Conservation (phyloP, 2,329 filamentous ascomycete species). For the Madurella fahalii region DNA sequence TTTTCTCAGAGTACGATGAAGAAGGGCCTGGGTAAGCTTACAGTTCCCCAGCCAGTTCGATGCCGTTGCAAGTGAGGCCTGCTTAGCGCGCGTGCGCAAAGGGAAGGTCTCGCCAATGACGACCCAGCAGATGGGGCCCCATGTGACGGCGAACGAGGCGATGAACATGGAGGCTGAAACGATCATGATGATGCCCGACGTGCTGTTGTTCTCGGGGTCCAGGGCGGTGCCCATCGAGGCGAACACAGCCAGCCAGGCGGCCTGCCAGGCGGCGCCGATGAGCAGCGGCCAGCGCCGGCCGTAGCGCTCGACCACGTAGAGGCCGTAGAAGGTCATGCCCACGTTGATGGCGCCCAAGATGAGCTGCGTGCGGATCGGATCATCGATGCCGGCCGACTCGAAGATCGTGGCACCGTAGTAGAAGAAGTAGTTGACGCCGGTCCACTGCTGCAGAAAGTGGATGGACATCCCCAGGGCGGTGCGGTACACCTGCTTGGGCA, state of each 20-base stretch:
- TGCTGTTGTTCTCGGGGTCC: constrained; percentile 39
- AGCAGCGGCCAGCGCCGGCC: constrained; percentile 67
- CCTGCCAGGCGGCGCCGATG: constrained; percentile 64
- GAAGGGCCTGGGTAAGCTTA: constrained; percentile 5
- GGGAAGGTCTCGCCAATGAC: constrained; percentile 65
- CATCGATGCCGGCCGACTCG: constrained; percentile 58
- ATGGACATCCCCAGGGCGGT: constrained; percentile 59
- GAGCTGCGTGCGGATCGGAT: constrained; percentile 64
- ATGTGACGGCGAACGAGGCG: constrained; percentile 63
- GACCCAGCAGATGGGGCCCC: constrained; percentile 68
- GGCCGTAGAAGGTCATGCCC: constrained; percentile 59
- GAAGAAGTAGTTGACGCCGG: constrained; percentile 59
- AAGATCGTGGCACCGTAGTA: constrained; percentile 69
- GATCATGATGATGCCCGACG: constrained; percentile 64
- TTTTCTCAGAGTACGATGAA: too few relatives aligned
- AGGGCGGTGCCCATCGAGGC: constrained; percentile 49
- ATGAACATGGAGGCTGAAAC: constrained; percentile 73
- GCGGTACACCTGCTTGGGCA: constrained; percentile 56
- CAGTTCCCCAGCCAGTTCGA: constrained; percentile 58
- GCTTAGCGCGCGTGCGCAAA: constrained; percentile 50
- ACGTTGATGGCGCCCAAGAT: constrained; percentile 68
- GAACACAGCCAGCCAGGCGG: constrained; percentile 61
- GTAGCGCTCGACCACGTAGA: constrained; percentile 65
- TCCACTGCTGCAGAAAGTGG: constrained; percentile 66
- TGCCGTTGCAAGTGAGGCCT: constrained; percentile 51